phyloP scores from a whole-genome alignment of 1,139 yeast species.

The Kurtzmaniella quercitrusa region DNA sequence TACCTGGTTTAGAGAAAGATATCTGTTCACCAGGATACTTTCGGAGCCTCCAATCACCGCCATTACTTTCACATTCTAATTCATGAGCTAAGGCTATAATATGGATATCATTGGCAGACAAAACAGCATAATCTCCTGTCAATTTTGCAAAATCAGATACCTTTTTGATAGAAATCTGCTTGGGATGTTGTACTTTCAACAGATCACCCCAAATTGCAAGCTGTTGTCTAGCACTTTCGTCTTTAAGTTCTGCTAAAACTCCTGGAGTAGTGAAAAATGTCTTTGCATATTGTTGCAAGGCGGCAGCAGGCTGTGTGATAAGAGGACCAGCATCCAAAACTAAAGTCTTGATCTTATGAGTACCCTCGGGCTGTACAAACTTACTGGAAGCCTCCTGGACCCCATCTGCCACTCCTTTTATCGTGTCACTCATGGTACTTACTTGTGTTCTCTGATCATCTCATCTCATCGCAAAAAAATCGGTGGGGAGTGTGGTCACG shows the following conservation, averaged over 20 bases:
- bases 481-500: background rate
- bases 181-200: conserved; percentile 71
- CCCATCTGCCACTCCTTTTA: background rate
- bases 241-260: conserved; percentile 80
- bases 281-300: conserved; percentile 64
- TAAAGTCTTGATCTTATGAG: conserved; percentile 44
- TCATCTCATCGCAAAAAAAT: background rate
- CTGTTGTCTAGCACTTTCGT: conserved; percentile 78
- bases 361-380: background rate
- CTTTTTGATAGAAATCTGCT: conserved; percentile 53
- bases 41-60: conserved; percentile 68
- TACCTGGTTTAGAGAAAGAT: conserved; percentile 8
- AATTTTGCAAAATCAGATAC: conserved; percentile 75
- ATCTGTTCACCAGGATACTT: conserved; percentile 63
- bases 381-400: background rate
- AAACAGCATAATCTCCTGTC: conserved; percentile 88
- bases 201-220: conserved; percentile 71
- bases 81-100: conserved; percentile 90
- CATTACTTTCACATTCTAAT: conserved; percentile 65
- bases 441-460: background rate
- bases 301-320: conserved; percentile 78
- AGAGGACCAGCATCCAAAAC: conserved; percentile 94
- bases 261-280: conserved; percentile 87
- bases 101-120: conserved; percentile 88
- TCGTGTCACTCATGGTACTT: background rate